Conservation (phyloP, 2,329 filamentous ascomycete species). For the Clonostachys sp. region DNA sequence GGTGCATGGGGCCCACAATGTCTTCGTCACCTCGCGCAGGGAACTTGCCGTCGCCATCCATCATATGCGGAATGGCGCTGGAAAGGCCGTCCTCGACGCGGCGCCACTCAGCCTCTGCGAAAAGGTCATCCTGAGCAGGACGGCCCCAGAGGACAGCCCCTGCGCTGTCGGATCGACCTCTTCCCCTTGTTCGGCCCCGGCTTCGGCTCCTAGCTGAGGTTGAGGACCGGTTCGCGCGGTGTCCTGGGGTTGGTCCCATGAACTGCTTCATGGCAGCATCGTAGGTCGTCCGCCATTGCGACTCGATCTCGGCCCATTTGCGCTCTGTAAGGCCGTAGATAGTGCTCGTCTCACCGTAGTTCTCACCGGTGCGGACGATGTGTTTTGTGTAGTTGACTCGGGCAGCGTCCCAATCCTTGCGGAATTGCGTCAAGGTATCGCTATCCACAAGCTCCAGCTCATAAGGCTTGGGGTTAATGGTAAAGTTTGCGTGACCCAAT, state of each 20-base stretch:
- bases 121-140: conserved; percentile 25
- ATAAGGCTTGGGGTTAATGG: conserved; percentile 79
- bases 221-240: conserved; percentile 3
- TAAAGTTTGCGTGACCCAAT: conserved; percentile 91
- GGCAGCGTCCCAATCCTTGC: conserved; percentile 77
- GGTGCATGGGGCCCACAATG: conserved; percentile 88
- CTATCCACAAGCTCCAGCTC: conserved; percentile 58
- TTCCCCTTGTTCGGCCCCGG: conserved; percentile 30
- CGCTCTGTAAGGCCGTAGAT: conserved; percentile 80
- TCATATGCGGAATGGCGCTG: conserved; percentile 63
- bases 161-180: conserved; percentile 31
- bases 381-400: conserved; percentile 86
- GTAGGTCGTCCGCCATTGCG: conserved; percentile 67
- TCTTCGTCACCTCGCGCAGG: conserved; percentile 84
- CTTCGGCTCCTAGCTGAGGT: conserved; percentile 21
- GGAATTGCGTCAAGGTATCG: conserved; percentile 55
- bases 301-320: conserved; percentile 83
- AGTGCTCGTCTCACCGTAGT: conserved; percentile 86
- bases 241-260: conserved; percentile 24
- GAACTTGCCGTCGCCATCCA: conserved; percentile 77
- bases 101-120: conserved; percentile 35
- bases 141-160: conserved; percentile 22
- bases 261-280: conserved; percentile 47
- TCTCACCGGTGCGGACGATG: conserved; percentile 79
- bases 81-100: conserved; percentile 51